Evolutionary conservation across 2,329 filamentous ascomycete genomes (phyloP), one percentile per base, ranked within the genome.

Genomic region (Helicocarpus griseus): DNA sequence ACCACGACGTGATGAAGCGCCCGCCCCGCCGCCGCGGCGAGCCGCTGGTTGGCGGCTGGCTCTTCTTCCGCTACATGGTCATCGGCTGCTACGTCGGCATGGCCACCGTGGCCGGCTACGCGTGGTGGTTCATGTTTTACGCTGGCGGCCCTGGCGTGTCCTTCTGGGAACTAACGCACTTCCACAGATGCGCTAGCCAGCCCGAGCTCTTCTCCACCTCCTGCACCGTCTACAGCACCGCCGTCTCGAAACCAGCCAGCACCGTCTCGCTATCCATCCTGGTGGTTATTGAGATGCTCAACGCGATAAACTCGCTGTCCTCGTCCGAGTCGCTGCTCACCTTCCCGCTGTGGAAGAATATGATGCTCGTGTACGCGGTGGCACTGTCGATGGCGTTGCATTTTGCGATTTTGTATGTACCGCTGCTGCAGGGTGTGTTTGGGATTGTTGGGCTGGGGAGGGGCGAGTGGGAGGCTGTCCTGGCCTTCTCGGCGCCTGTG

Each of bases 61-160:
- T 98, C 36, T 96, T 98, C 76, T 89, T 97, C 79, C 84, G 93
- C 49, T 98, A 98, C 72, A 83, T 98, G 76, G 84, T 97, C 47
- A 93, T 98, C 61, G 93, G 93, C 55, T 89, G 83, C 7, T 98
- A 98, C 58, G 93, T 98, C 53, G 93, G 93, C 65, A 77, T 89
- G 38, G 93, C 93, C 50, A 98, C 93, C 3, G 94, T 98, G 19
- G 89, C 86, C 64, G 93, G 94, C 43, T 98, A 98, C 66, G 91
- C 89, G n/a, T 98, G 93, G 93, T 98, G 89, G 88, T 98, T 97
- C 77, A 90, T 98, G 86, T 95, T 86, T 77, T 91, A 97, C 74
- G 73, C 83, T 7, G 82, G 84, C 59, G 93, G 93, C 0, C 93
- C 93, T 22, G 87, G 95, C 69, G 95, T 98, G 70, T 83, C 77